Percentiles rank a stretch among this genome's conserved stretches.
phyloP scores from a whole-genome alignment of 768 basidiomycete genomes.

The Tylopilus vinaceipallidus region DNA sequence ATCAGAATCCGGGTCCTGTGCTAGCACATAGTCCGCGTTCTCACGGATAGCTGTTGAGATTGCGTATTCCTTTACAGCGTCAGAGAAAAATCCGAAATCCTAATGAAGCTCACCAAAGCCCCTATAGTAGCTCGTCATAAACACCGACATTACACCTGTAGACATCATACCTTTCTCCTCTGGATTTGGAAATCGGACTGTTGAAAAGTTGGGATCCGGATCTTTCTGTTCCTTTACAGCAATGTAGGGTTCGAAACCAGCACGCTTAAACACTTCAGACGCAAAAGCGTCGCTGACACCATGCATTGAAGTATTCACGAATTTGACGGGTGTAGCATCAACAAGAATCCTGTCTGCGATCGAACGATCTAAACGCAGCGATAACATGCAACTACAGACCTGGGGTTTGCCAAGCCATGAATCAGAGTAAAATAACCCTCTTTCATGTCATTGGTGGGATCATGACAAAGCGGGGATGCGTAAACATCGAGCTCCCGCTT shows the following conservation, averaged over 20 bases:
- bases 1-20: conserved; percentile 90
- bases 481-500: conserved; percentile 39
- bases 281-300: conserved; percentile 77
- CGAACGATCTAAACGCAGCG: not conserved
- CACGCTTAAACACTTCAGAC: conserved; percentile 51
- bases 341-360: conserved; percentile 10
- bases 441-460: conserved; percentile 59
- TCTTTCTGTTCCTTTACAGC: conserved; percentile 63
- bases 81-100: not conserved
- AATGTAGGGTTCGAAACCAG: conserved; percentile 57
- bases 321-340: conserved; percentile 38
- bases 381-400: conserved; percentile 7
- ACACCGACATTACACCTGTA: not conserved
- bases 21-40: conserved; percentile 65
- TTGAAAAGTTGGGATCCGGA: conserved; percentile 85
- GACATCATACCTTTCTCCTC: conserved; percentile 72
- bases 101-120: conserved; percentile 41
- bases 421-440: conserved; percentile 54
- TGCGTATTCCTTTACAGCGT: conserved; percentile 61
- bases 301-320: conserved; percentile 90
- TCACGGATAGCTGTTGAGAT: conserved; percentile 55
- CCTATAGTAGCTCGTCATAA: conserved; percentile 32
- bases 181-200: conserved; percentile 84
- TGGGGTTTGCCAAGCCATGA: conserved; percentile 13
- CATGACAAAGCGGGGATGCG: conserved; percentile 46